Conservation (phyloP, 2,329 filamentous ascomycete genomes). For the Xylaria sp. region DNA sequence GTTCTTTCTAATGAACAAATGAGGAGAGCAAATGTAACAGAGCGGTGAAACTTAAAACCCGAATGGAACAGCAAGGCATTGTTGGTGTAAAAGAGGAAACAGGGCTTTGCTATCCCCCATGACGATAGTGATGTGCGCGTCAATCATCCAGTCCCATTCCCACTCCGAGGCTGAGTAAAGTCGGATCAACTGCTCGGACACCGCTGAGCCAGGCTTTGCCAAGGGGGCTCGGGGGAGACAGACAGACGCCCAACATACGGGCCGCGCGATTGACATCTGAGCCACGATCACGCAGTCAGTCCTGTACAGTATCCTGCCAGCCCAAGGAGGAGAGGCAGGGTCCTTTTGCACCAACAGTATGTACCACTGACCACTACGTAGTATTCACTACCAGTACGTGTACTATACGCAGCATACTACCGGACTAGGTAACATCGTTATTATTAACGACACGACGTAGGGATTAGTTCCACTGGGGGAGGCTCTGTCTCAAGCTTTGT, state of each 20-base stretch:
- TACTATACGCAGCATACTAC: neutral
- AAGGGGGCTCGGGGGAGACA: neutral
- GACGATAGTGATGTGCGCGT: constrained; percentile 9
- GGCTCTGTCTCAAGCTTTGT: constrained; percentile 22
- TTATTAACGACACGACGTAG: constrained; percentile 16
- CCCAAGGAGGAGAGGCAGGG: no score
- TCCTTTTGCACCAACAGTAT: constrained; percentile 13
- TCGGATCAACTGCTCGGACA: neutral
- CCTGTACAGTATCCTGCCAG: neutral
- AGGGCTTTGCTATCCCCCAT: neutral
- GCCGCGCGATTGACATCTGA: constrained; percentile 36
- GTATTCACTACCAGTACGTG: neutral
- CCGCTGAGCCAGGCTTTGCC: constrained; percentile 6
- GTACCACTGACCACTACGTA: constrained; percentile 9
- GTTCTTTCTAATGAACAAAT: neutral
- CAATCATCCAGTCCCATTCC: neutral
- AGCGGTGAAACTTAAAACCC: constrained; percentile 24
- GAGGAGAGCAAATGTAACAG: constrained; percentile 3
- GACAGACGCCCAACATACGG: neutral
- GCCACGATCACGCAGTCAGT: constrained; percentile 34
- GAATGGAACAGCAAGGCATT: constrained; percentile 13
- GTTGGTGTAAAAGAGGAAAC: constrained; percentile 3
- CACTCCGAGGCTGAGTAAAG: constrained; percentile 17
- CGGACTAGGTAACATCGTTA: neutral
- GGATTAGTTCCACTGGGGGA: constrained; percentile 9